Percentiles rank a stretch among this genome's conserved stretches.
phyloP scores from a whole-genome alignment of 176 grass and related monocot species.

The Phragmites australis region DNA sequence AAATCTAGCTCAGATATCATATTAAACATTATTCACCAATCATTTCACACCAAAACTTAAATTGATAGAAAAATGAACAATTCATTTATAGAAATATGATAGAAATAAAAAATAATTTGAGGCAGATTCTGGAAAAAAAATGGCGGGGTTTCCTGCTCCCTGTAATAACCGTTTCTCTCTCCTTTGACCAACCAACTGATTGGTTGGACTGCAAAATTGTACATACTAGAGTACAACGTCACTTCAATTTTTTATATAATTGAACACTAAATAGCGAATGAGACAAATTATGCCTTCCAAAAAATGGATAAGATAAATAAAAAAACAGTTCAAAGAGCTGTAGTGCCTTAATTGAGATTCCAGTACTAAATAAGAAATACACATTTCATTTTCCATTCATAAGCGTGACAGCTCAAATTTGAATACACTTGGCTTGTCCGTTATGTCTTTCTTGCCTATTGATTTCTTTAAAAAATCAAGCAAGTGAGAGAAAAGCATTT shows the following conservation, averaged over 20 bases:
- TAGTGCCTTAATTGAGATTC: neutral
- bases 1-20: too few relatives aligned
- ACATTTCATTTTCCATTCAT: neutral
- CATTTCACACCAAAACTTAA: too few relatives aligned
- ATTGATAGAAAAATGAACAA: too few relatives aligned
- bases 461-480: neutral
- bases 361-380: neutral
- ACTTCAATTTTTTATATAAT: conserved; percentile 24
- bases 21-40: too few relatives aligned
- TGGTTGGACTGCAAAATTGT: conserved; percentile 60
- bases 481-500: neutral
- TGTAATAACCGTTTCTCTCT: conserved; percentile 9
- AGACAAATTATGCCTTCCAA: neutral
- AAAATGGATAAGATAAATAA: neutral
- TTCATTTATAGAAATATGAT: too few relatives aligned
- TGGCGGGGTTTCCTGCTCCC: conserved; percentile 17
- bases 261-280: conserved; percentile 3
- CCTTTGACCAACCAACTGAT: conserved; percentile 56
- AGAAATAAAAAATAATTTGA: neutral
- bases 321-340: neutral
- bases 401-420: neutral
- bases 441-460: neutral
- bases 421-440: neutral
- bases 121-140: conserved; percentile 22
- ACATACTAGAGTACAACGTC: conserved; percentile 6